Base-by-base conservation (phyloP, 495 filamentous ascomycete genomes). In the Stereocaulon alpinum region DNA sequence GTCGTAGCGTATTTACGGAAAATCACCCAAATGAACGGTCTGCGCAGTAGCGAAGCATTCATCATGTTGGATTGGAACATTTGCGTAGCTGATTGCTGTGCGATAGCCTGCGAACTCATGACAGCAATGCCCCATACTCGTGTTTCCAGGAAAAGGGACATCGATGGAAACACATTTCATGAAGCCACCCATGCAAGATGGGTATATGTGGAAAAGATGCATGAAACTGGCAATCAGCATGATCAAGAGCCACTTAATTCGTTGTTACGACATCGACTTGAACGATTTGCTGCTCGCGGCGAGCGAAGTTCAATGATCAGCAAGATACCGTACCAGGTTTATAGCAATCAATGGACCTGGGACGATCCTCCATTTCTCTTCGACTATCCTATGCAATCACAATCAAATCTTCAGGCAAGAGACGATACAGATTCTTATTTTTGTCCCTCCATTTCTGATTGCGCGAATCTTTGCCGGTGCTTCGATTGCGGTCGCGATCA, bases 61-160 rank as follows among this genome's bases (percentile, higher is more conserved):
- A 50, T 59, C 15, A 15, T 14, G 15, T 54, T 17, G n/a, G 34
- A 20, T 47, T 32, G 5, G 29, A 53, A 9, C 17, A 9, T 24
- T 14, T 6, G 0, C 24, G 45, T 15, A 27, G 12, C 15, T 40
- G 9, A 51, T 12, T 2, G 7, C 7, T 17, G 3, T 32, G 12
- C 32, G 2, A 12, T 6, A 14, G 18, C 12, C 12, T 22, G 32
- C 18, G 61, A 63, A n/a, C 60, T 24, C 48, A 50, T 51, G 27
- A 63, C 56, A 17, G 61, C 61, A 11, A 40, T 60, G n/a, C 55
- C 56, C 9, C 45, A 51, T 32, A 18, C 18, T 43, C 40, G 43
- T 18, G 29, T 14, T 17, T 29, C 43, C 29, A 59, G 40, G 14
- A 63, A 63, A 27, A 40, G 61, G 9, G 55, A 52, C n/a, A 30